Base-by-base conservation (phyloP, 805 yeast genomes). In the Kodamaea kakaduensis region DNA sequence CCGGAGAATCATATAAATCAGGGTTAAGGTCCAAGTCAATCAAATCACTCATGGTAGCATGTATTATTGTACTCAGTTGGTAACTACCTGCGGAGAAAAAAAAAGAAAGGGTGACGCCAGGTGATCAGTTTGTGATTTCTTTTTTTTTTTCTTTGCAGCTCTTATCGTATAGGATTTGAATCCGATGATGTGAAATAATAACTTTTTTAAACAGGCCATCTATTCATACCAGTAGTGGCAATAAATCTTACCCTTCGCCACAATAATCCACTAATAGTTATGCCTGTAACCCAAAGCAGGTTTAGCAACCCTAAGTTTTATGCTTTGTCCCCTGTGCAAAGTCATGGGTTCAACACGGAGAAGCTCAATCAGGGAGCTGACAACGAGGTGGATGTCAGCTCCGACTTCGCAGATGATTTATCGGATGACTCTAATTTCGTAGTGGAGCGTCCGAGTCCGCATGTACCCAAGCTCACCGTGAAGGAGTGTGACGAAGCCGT, bases 21-120 rank as follows among this genome's bases (percentile, higher is more conserved):
- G 71, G 71, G 41, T 67, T 66, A 40, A 67, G 50, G 31, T 64
- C 69, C 25, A 67, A 43, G 31, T 55, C 56, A n/a, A 37, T 45
- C n/a, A 48, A 43, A 8, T 38, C 37, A n/a, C 30, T 32, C 35
- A 24, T 29, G 16, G 12, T 18, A 17, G n/a, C n/a, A n/a, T n/a
- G n/a, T n/a, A n/a, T n/a, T n/a, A n/a, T n/a, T n/a, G n/a, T n/a
- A n/a, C n/a, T n/a, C n/a, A n/a, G 17, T 9, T 27, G 18, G 22
- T 17, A 22, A 16, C 12, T 22, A 3, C 9, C 9, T 15, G 17
- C 15, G 8, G 17, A 27, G 30, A 17, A 25, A 23, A 32, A 32
- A 32, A 32, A 32, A 32, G 22, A 22, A 24, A 22, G 20, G 19
- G 6, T 22, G 27, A 22, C 28, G 16, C 9, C 19, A 16, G 17